Evolutionary conservation across 192 early-diverging fungal genomes (phyloP).

Genomic region (Dissophora ornata): DNA sequence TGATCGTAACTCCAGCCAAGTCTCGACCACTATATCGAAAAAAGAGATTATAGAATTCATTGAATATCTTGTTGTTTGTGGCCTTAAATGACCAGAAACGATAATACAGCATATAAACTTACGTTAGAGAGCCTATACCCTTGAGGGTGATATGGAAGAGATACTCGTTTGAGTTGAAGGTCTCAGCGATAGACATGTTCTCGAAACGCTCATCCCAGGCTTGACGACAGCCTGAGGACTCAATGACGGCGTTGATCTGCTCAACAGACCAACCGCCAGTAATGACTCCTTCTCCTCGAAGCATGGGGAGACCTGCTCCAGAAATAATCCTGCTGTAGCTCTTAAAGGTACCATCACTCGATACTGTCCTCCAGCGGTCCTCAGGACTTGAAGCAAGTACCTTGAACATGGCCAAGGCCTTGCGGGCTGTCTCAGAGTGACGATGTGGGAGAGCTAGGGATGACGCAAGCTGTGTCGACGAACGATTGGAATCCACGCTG

Average conservation of each 20-base stretch:
- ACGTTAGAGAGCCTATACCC: constrained; percentile 54
- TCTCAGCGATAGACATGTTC: constrained; percentile 57
- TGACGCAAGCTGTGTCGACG: constrained; percentile 22
- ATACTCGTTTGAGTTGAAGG: constrained; percentile 63
- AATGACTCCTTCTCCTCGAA: constrained; percentile 62
- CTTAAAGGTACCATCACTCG: constrained; percentile 60
- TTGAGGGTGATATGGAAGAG: constrained; percentile 54
- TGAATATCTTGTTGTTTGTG: neutral
- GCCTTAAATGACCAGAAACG: neutral
- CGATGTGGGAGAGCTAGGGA: constrained; percentile 36
- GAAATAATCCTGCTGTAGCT: constrained; percentile 57
- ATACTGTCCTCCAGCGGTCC: constrained; percentile 61
- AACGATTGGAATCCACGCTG: constrained; percentile 46
- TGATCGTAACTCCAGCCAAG: constrained; percentile 57
- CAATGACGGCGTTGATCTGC: constrained; percentile 62
- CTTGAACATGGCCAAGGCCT: constrained; percentile 60
- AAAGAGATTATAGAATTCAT: neutral
- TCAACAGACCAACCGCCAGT: constrained; percentile 62
- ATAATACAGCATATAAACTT: neutral
- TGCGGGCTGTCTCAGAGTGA: constrained; percentile 49
- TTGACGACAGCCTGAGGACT: constrained; percentile 59
- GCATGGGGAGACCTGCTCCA: constrained; percentile 56
- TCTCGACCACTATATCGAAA: constrained; percentile 54
- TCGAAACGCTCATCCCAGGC: constrained; percentile 66
- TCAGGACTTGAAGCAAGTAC: constrained; percentile 50